phyloP scores from a whole-genome alignment of 257 asterid genomes.

The Hygrophila difformis region DNA sequence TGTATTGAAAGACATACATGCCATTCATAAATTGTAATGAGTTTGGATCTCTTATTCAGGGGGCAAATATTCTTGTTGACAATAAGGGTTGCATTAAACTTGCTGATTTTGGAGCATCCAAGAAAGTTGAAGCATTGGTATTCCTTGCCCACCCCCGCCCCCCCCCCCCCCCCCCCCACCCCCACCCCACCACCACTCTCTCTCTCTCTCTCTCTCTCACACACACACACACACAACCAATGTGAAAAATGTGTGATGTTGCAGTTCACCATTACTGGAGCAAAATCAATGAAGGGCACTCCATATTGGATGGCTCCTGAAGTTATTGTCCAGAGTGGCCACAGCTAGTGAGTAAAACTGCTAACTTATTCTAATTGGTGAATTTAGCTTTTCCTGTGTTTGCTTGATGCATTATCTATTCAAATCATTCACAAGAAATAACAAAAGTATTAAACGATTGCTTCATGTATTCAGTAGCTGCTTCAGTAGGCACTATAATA shows the following conservation, averaged over 20 bases:
- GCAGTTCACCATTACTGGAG: slow-evolving; percentile 88
- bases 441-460: too few species aligned
- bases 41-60: slow-evolving; percentile 31
- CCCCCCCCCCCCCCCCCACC: too few species aligned
- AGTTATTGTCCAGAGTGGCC: slow-evolving; percentile 89
- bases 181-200: too few species aligned
- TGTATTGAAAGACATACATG: slow-evolving; percentile 1
- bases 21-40: slow-evolving; percentile 3
- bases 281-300: slow-evolving; percentile 95
- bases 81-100: slow-evolving; percentile 94
- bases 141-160: too few species aligned
- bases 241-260: slow-evolving; percentile 13
- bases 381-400: neutral
- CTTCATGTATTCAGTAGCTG: too few species aligned
- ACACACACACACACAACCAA: slow-evolving; percentile 12
- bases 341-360: slow-evolving; percentile 65
- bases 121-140: slow-evolving; percentile 92
- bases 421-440: neutral
- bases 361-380: slow-evolving; percentile 9
- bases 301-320: slow-evolving; percentile 99
- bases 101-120: slow-evolving; percentile 96
- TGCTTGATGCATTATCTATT: neutral
- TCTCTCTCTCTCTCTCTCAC: too few species aligned
- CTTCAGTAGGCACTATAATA: too few species aligned
- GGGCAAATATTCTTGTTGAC: slow-evolving; percentile 90